Evolutionary conservation across 371 early-diverging fungal genomes (phyloP), one percentile per base, ranked within the genome.

Genomic region (Amoeboaphelidium protococcarum): DNA sequence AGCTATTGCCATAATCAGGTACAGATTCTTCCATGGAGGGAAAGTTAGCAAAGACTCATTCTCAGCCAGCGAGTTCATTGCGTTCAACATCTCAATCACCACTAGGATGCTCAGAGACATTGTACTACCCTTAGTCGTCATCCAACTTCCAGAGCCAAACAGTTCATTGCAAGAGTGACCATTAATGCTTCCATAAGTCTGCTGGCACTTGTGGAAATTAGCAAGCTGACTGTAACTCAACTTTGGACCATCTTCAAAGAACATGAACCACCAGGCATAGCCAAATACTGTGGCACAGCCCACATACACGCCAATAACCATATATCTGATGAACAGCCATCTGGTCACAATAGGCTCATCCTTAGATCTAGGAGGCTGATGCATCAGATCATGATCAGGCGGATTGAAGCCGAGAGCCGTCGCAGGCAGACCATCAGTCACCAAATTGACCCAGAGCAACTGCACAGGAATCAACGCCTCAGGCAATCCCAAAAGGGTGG

Each of bases 221-320:
- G 37, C 74, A 62, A 94, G 62, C 58, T 94, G 82, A 54, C 75
- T 61, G 62, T 69, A 91, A 27, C 73, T 64, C 50, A 94, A 78
- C 52, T 77, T 75, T 13, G 95, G 92, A 16, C 92, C 91, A 24
- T 55, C 64, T 12, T 54, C 26, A 58, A 82, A 87, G 58, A 68
- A 89, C 71, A 91, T 73, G 61, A 82, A 91, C 86, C 87, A 91
- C 90, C 92, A 91, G n/a, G 80, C 87, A 54, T 91, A 90, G 23
- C 85, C 94, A 68, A 81, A 82, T 3, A 92, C 80, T 27, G 92
- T 91, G 6, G 92, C 91, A 21, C 63, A 58, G 47, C 94, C 94
- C 45, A 95, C 92, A 54, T 87, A 94, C 23, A 66, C 63, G 52
- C 92, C 92, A 50, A 94, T 65, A 13, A 90, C 64, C 67, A 85